These are phyloP conservation scores for Paramecium tetraurelia DNA, from an alignment of 73 alveolate genomes.

Conservation along the genomic window DNA sequence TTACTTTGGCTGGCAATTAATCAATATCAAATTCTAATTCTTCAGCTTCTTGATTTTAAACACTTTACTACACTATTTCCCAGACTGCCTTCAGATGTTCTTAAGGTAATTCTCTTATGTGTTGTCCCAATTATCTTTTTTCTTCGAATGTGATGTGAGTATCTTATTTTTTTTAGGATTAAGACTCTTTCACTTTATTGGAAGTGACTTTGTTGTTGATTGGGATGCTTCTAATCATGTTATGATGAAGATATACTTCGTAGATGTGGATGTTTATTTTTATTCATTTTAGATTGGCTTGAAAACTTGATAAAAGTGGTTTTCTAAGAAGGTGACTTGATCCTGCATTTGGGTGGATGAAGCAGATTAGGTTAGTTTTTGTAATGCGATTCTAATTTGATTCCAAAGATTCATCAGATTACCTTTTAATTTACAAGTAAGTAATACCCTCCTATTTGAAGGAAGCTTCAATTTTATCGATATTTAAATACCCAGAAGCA, in stretches of 20 bases:
- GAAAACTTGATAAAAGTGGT: neutral
- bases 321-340: neutral
- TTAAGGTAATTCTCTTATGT: constrained; percentile 47
- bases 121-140: constrained; percentile 46
- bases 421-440: constrained; percentile 30
- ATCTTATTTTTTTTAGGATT: neutral
- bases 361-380: neutral
- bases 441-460: constrained; percentile 27
- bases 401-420: neutral
- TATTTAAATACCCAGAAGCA: constrained; percentile 5
- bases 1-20: constrained; percentile 72
- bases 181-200: neutral
- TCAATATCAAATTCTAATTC: constrained; percentile 87
- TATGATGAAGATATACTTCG: neutral
- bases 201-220: neutral
- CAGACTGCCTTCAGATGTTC: constrained; percentile 59
- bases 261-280: neutral
- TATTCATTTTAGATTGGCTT: neutral
- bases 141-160: constrained; percentile 46
- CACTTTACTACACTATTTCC: constrained; percentile 56
- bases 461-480: constrained; percentile 27
- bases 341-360: neutral
- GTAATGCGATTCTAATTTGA: neutral
- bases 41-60: constrained; percentile 45
- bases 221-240: neutral